Conservation (phyloP, 768 basidiomycete species). For the Tricholoma sp. region DNA sequence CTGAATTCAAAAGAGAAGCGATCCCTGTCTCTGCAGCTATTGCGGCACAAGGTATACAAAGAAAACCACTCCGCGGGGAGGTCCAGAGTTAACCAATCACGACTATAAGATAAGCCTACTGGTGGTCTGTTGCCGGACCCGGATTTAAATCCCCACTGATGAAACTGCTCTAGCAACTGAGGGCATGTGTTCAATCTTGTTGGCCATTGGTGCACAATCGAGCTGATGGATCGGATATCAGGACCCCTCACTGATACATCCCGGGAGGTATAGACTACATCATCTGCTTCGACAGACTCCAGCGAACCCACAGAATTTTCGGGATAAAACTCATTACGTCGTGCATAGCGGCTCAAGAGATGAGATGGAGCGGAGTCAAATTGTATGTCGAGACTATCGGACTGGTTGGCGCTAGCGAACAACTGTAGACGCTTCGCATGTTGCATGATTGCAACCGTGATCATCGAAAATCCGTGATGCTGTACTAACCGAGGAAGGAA, state of each 20-base stretch:
- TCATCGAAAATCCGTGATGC: constrained; percentile 21
- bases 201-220: neutral
- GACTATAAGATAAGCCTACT: constrained; percentile 17
- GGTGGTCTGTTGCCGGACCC: constrained; percentile 2
- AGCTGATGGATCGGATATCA: neutral
- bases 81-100: constrained; percentile 20
- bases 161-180: neutral
- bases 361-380: neutral
- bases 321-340: neutral
- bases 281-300: neutral
- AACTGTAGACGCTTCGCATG: constrained; percentile 13
- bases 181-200: neutral
- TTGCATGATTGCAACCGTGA: constrained; percentile 21
- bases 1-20: constrained; percentile 23
- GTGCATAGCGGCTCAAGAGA: neutral
- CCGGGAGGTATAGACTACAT: neutral
- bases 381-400: neutral
- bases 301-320: neutral
- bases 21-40: constrained; percentile 1
- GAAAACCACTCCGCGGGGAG: constrained; percentile 21
- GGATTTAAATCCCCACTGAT: neutral
- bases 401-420: neutral
- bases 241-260: neutral
- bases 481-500: constrained; percentile 21
- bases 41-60: constrained; percentile 22